Conservation (phyloP, 257 asterid species). For the Solanum sejunctum region DNA sequence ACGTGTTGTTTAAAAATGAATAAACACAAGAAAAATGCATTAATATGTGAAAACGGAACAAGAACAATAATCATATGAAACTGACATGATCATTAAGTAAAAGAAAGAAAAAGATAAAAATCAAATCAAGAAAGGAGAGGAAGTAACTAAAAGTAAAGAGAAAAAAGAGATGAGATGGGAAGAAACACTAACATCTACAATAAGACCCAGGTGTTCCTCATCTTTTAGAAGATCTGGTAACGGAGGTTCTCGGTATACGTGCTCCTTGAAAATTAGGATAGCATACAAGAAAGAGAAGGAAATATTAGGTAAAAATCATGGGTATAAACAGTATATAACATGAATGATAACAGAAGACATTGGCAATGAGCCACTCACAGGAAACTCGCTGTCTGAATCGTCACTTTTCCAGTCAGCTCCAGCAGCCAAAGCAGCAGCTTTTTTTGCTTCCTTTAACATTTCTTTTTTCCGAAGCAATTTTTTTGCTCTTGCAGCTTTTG, state of each 20-base stretch:
- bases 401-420: constrained; percentile 76
- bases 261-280: constrained; percentile 10
- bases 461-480: constrained; percentile 49
- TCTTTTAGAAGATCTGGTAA: constrained; percentile 66
- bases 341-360: background rate
- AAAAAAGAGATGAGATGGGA: background rate
- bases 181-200: constrained; percentile 48
- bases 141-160: background rate
- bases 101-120: background rate
- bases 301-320: background rate
- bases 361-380: constrained; percentile 25
- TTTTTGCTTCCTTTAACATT: constrained; percentile 42
- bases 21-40: background rate
- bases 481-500: constrained; percentile 70
- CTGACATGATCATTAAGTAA: background rate
- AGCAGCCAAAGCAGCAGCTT: constrained; percentile 74
- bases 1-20: background rate
- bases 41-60: background rate
- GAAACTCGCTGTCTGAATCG: constrained; percentile 69
- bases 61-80: background rate
- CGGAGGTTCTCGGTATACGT: constrained; percentile 46
- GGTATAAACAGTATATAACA: background rate
- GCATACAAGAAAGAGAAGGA: constrained; percentile 1
- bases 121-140: background rate
- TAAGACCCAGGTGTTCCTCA: constrained; percentile 42